phyloP scores from a whole-genome alignment of 2,329 filamentous ascomycete species.

The Hymenoscyphus infarciens region DNA sequence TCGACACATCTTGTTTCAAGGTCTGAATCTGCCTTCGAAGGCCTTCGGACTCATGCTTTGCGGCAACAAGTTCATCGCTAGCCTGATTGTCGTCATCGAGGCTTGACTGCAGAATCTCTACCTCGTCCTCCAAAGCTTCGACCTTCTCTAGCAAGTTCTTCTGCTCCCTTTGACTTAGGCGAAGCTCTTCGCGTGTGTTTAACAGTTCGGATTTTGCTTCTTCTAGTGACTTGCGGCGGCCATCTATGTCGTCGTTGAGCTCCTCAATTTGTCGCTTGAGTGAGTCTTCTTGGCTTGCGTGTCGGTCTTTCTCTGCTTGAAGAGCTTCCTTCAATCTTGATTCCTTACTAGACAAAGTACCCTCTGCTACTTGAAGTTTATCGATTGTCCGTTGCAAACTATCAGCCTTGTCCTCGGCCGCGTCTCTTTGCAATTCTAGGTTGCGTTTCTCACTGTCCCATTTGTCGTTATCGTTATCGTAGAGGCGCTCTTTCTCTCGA shows the following conservation, averaged over 20 bases:
- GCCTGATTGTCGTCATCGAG: constrained; percentile 57
- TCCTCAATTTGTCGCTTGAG: constrained; percentile 72
- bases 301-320: constrained; percentile 67
- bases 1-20: constrained; percentile 34
- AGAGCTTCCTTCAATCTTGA: constrained; percentile 64
- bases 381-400: constrained; percentile 70
- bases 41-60: constrained; percentile 41
- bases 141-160: constrained; percentile 61
- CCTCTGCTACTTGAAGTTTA: constrained; percentile 64
- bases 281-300: constrained; percentile 66
- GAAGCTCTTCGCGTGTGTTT: constrained; percentile 63
- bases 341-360: constrained; percentile 65
- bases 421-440: constrained; percentile 62
- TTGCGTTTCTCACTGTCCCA: constrained; percentile 66
- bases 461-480: constrained; percentile 67
- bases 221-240: constrained; percentile 62
- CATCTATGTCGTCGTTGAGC: constrained; percentile 66
- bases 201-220: constrained; percentile 64
- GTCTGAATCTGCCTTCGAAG: constrained; percentile 43
- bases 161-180: constrained; percentile 62
- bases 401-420: constrained; percentile 63
- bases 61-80: constrained; percentile 44
- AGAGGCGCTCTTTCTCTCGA: constrained; percentile 66
- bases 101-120: constrained; percentile 65
- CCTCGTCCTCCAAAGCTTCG: constrained; percentile 68